Evolutionary conservation across 1,284 basidiomycete genomes (phyloP).

Genomic region (Cutaneotrichosporon cavernicola): DNA sequence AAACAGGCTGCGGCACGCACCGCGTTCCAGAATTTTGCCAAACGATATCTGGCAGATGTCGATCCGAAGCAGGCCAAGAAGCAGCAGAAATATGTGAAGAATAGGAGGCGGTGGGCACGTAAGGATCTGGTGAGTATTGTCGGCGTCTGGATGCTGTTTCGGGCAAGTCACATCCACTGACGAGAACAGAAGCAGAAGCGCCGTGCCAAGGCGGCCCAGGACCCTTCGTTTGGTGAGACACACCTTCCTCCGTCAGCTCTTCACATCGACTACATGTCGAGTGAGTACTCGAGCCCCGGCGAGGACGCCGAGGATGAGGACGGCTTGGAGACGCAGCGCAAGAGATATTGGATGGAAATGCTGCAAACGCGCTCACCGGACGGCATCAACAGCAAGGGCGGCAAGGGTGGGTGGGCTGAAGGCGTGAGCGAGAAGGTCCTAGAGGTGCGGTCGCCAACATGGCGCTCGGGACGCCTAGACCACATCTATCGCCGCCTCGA

Average conservation of each 20-base stretch:
- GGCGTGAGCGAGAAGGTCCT: conserved; percentile 65
- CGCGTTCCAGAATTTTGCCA: conserved; percentile 47
- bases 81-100: conserved; percentile 45
- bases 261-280: conserved; percentile 53
- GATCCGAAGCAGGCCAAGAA: conserved; percentile 37
- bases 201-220: conserved; percentile 38
- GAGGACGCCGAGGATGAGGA: conserved; percentile 33
- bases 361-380: conserved; percentile 49
- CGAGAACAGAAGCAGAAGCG: conserved; percentile 49
- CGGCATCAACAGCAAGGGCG: conserved; percentile 20
- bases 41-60: conserved; percentile 43
- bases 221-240: conserved; percentile 27
- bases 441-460: conserved; percentile 62
- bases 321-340: conserved; percentile 13
- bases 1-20: conserved; percentile 35
- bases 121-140: conserved; percentile 47
- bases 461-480: conserved; percentile 45
- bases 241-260: conserved; percentile 36
- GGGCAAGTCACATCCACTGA: not conserved
- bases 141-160: not conserved
- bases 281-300: conserved; percentile 51
- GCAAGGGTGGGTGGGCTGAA: conserved; percentile 63
- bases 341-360: conserved; percentile 18
- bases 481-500: conserved; percentile 42
- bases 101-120: conserved; percentile 50